Base-by-base conservation (phyloP, 306 rosid genomes). In the Pterocarpus santalinus region DNA sequence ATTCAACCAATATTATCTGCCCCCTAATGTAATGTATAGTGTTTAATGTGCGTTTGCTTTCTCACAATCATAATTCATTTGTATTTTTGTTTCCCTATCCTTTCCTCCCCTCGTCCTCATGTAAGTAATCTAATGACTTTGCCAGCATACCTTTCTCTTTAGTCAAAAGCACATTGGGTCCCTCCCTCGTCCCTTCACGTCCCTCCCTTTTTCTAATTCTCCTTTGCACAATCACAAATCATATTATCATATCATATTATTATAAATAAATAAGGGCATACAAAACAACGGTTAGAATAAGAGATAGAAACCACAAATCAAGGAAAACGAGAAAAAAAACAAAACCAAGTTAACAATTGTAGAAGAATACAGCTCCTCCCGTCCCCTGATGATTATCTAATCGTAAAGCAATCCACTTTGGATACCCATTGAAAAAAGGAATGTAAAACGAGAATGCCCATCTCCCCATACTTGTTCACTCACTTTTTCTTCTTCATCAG, bases 151-250 rank as follows among this genome's bases (percentile, higher is more conserved):
- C 80, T 78, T 72, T 82, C 86, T 70, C 96, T 92, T 84, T 90
- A 85, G 96, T 89, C 96, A 94, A 92, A 94, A 92, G 93, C 85
- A 75, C 81, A 36, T 85, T 78, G 96, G 92, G 91, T 68, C 89
- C 91, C 82, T 77, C 86, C 3, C 41, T 38, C 9, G 47, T 11
- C 13, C 75, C 70, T 58, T 51, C 49, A 43, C 73, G 64, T 56
- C 62, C 73, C 70, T 36, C 34, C 64, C 58, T 58, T 71, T 55
- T 81, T 81, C 68, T 80, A 82, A 81, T 84, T 89, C 77, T 67
- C 73, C 82, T 77, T 82, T 83, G 72, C 52, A 16, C 69, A 80
- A 79, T 87, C 81, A 77, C 85, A 65, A 74, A 80, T 79, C 85
- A 77, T 82, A 75, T 53, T 55, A 83, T 60, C 4, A 14, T n/a